Evolutionary conservation across 2,329 filamentous ascomycete genomes (phyloP).

Genomic region (Trichoderma simmonsii): DNA sequence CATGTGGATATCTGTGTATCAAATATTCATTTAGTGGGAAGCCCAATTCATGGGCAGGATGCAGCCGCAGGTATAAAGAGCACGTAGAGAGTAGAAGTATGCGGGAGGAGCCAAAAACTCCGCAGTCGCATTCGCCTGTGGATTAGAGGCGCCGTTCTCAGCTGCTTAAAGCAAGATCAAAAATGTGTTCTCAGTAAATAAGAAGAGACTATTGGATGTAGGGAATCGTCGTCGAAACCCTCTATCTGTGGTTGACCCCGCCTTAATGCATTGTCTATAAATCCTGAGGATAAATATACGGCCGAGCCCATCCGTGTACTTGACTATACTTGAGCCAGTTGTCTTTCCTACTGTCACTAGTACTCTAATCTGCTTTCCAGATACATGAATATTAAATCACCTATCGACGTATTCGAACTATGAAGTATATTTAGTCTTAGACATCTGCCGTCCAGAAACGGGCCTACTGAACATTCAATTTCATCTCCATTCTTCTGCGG

Average conservation of each 20-base stretch:
- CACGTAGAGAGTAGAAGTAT: too few species aligned
- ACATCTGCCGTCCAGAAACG: background rate
- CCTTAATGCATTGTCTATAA: background rate
- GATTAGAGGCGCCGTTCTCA: background rate
- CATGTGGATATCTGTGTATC: background rate
- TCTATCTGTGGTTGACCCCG: background rate
- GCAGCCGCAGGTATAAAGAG: background rate
- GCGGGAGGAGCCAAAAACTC: background rate
- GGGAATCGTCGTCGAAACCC: background rate
- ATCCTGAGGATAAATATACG: background rate
- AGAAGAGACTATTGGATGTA: background rate
- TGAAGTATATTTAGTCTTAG: too few species aligned
- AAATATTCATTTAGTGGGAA: background rate
- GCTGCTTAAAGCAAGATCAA: background rate
- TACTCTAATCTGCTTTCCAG: too few species aligned
- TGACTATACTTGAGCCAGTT: background rate
- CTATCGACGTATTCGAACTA: too few species aligned
- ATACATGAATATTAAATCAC: too few species aligned
- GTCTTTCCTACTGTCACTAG: too few species aligned
- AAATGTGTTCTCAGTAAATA: background rate
- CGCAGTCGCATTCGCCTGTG: fast-evolving
- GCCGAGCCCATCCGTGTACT: background rate
- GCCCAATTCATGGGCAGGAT: background rate
- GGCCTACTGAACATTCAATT: fast-evolving
- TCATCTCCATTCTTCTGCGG: background rate